Percentiles rank a stretch among this genome's conserved stretches.
phyloP scores from a whole-genome alignment of 768 basidiomycete species.

The Mycena sanguinolenta region DNA sequence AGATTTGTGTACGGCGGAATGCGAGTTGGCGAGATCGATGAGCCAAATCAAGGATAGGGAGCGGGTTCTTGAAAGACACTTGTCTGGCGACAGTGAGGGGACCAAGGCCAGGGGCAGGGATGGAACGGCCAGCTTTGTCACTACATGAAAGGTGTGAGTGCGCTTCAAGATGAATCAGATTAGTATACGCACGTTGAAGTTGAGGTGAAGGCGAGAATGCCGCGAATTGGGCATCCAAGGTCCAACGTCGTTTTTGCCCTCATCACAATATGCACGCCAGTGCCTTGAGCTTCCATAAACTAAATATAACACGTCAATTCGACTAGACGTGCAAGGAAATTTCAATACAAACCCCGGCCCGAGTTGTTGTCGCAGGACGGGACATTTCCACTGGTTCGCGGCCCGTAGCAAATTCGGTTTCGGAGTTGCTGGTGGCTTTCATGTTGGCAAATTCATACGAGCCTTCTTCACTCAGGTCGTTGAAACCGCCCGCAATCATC shows the following conservation, averaged over 20 bases:
- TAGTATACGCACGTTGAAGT: conserved; percentile 84
- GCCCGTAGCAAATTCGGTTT: conserved; percentile 98
- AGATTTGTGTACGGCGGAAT: conserved; percentile 96
- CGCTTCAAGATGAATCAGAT: neutral
- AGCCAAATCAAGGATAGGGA: conserved; percentile 84
- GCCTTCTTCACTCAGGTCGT: conserved; percentile 98
- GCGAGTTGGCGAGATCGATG: conserved; percentile 95
- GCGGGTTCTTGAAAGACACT: conserved; percentile 81
- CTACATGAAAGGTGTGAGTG: conserved; percentile 53
- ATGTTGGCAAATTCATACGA: conserved; percentile 99
- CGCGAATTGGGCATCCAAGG: conserved; percentile 93
- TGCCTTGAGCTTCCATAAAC: conserved; percentile 98
- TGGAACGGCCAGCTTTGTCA: conserved; percentile 98
- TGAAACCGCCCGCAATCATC: conserved; percentile 99
- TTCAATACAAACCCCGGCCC: conserved; percentile 83
- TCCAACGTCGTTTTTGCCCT: conserved; percentile 97
- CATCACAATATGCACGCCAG: conserved; percentile 98
- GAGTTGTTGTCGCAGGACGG: conserved; percentile 95
- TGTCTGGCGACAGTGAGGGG: conserved; percentile 91
- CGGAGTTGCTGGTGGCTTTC: conserved; percentile 98
- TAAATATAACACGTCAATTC: conserved; percentile 41
- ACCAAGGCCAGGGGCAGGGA: conserved; percentile 96
- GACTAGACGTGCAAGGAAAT: no score
- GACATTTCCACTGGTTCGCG: conserved; percentile 99
- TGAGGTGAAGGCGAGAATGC: conserved; percentile 94